Evolutionary conservation across 208 protist genomes (phyloP), one percentile per base, ranked within the genome.

Genomic region (Leishmania mexicana): DNA sequence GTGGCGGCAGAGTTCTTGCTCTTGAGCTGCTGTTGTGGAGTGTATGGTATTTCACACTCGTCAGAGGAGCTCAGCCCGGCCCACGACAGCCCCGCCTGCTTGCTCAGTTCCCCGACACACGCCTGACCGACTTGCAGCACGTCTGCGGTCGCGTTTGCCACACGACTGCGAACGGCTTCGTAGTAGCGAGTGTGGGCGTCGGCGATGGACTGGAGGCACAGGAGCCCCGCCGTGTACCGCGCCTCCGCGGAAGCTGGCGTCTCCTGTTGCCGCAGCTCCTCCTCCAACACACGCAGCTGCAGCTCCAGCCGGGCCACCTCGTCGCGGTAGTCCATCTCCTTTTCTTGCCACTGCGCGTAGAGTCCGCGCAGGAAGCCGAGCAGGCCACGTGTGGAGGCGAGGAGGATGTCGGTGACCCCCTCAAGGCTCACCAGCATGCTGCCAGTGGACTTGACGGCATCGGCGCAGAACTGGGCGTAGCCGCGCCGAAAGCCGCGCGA

Each of bases 321-420:
- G 73, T 97, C 94, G 45, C 88, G 85, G 86, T 94, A 88, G 81
- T 95, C 92, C 62, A 88, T 84, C n/a, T 86, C 83, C n/a, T 83
- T 76, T 60, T 94, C 91, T 42, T 89, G 86, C 78, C 89, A 89
- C 45, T 83, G 78, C 51, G 83, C 81, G 89, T 95, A 92, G 42
- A 90, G 91, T 60, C 49, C 28, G 15, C 94, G 92, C 42, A 91
- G 82, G 15, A 87, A 81, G 58, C 90, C 89, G 64, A 95, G 68
- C 21, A 89, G 76, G 19, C 70, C 75, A 1, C 64, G 75, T 24
- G 84, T 86, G 2, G 89, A 87, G 53, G 49, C 40, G 45, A 89
- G 82, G 40, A 97, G 81, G 47, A 86, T 81, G 60, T 93, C 86
- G 28, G 93, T 95, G 47, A 88, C 88, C 51, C 87, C 81, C 49